phyloP scores from a whole-genome alignment of 805 yeast species.

The Saccharomycopsis sp. region DNA sequence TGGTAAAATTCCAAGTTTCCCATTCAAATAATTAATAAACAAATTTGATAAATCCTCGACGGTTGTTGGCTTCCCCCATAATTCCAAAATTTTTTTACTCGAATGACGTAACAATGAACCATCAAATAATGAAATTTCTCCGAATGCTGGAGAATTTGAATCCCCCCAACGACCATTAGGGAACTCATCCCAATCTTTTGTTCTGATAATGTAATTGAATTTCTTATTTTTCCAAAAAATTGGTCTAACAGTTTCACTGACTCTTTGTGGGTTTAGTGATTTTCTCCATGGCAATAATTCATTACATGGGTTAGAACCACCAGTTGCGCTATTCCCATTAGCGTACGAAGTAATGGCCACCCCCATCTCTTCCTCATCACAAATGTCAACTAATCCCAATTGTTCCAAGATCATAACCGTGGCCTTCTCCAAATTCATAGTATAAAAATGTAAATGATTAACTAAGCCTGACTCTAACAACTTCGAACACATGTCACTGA shows the following conservation, averaged over 20 bases:
- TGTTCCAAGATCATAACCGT: slow-evolving; percentile 81
- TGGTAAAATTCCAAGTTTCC: slow-evolving; percentile 70
- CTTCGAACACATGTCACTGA: slow-evolving; percentile 75
- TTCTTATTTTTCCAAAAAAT: slow-evolving; percentile 95
- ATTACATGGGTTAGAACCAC: slow-evolving; percentile 26
- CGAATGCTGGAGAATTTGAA: slow-evolving; percentile 94
- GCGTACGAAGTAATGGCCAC: slow-evolving; percentile 31
- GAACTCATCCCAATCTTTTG: slow-evolving; percentile 95
- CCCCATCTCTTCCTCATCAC: slow-evolving; percentile 25
- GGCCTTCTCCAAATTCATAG: slow-evolving; percentile 94
- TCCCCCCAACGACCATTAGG: slow-evolving; percentile 99
- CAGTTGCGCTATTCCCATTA: too few species aligned
- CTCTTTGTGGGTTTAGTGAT: slow-evolving; percentile 73
- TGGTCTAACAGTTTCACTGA: slow-evolving; percentile 80
- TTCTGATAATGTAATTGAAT: slow-evolving; percentile 79
- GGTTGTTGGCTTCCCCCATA: slow-evolving; percentile 80
- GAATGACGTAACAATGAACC: slow-evolving; percentile 77
- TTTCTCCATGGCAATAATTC: slow-evolving; percentile 79
- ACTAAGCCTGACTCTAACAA: slow-evolving; percentile 65
- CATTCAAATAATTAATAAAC: slow-evolving; percentile 62
- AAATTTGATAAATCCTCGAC: slow-evolving; percentile 54
- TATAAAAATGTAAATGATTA: slow-evolving; percentile 88
- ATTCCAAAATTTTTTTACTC: slow-evolving; percentile 66
- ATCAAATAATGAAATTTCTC: slow-evolving; percentile 78
- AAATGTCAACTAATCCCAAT: slow-evolving; percentile 44